These are phyloP conservation scores for Cyclotella sp. DNA, from an alignment of 108 stramenopile species.

Conservation along the genomic window DNA sequence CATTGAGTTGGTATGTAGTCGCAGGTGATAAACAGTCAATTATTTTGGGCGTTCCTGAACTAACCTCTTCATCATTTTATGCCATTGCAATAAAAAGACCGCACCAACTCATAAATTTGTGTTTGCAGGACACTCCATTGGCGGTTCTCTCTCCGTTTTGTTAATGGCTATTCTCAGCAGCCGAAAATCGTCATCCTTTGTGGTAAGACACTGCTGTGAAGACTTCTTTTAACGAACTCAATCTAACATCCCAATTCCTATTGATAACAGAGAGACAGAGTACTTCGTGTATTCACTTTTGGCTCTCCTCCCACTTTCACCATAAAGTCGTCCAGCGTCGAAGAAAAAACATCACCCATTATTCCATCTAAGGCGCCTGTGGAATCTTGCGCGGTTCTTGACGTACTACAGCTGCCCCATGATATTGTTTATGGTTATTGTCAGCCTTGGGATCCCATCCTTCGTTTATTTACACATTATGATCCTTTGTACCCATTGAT, in stretches of 20 bases:
- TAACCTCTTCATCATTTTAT: not conserved
- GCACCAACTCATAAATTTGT: constrained; percentile 70
- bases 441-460: constrained; percentile 90
- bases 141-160: constrained; percentile 78
- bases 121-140: constrained; percentile 85
- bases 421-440: constrained; percentile 71
- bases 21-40: not conserved
- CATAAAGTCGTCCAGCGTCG: constrained; percentile 2
- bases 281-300: constrained; percentile 72
- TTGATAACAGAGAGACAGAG: constrained; percentile 31
- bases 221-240: not conserved
- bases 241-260: not conserved
- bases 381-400: constrained; percentile 61
- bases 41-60: not conserved
- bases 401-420: constrained; percentile 61
- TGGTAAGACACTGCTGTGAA: constrained; percentile 28
- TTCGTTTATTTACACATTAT: constrained; percentile 62
- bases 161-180: constrained; percentile 58
- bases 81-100: constrained; percentile 11
- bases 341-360: not conserved
- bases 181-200: constrained; percentile 45
- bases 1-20: constrained; percentile 53
- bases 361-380: not conserved
- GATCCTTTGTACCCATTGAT: constrained; percentile 89
- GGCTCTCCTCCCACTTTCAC: constrained; percentile 75